Conservation (phyloP, 495 filamentous ascomycete genomes). For the Lasiosphaeris hirsuta region DNA sequence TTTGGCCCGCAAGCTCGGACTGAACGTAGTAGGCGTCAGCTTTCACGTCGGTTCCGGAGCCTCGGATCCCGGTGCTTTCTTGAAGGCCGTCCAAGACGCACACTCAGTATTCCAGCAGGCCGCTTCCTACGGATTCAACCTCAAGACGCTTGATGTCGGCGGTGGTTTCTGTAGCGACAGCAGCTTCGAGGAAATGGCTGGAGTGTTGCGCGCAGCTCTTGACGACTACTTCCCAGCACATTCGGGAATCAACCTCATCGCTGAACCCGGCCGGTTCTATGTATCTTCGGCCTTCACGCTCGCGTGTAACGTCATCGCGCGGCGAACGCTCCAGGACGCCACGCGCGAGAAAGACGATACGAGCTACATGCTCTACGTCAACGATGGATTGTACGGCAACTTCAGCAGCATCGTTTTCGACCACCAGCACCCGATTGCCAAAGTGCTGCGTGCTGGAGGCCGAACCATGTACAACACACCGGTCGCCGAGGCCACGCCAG, state of each 20-base stretch:
- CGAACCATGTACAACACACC: conserved; percentile 48
- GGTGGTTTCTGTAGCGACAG: conserved; percentile 80
- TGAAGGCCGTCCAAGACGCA: conserved; percentile 86
- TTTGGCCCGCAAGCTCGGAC: conserved; percentile 79
- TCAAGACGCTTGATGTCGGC: conserved; percentile 90
- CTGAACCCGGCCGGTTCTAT: conserved; percentile 94
- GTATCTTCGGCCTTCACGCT: conserved; percentile 90
- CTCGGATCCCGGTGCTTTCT: conserved; percentile 81
- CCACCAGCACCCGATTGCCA: conserved; percentile 86
- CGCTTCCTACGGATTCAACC: conserved; percentile 65
- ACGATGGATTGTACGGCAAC: conserved; percentile 96
- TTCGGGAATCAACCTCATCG: conserved; percentile 73
- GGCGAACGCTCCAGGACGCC: conserved; percentile 66
- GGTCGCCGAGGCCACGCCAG: conserved; percentile 33
- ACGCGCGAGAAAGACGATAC: conserved; percentile 43
- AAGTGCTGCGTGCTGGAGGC: conserved; percentile 64
- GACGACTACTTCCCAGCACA: conserved; percentile 83
- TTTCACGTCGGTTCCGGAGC: conserved; percentile 98
- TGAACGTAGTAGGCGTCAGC: conserved; percentile 93
- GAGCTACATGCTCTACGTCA: conserved; percentile 94
- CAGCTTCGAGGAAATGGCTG: conserved; percentile 86
- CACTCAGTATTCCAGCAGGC: conserved; percentile 89
- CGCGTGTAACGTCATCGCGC: conserved; percentile 92
- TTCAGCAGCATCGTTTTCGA: conserved; percentile 99
- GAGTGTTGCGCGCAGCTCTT: conserved; percentile 71